Conservation (phyloP, 2,329 filamentous ascomycete genomes). For the Elsinoe arachidis region DNA sequence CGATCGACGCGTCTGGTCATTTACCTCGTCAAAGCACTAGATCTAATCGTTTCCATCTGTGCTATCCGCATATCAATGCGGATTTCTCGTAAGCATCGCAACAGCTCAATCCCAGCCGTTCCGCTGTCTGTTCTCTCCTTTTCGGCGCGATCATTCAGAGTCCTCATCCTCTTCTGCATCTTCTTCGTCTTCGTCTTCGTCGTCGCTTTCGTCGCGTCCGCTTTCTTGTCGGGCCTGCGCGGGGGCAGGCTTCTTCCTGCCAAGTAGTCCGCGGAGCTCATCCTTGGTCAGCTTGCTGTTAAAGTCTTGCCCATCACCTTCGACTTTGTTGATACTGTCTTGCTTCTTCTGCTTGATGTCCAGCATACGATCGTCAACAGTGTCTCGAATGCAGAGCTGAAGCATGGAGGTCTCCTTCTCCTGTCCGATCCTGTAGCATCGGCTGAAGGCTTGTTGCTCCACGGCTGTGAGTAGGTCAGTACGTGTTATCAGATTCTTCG, state of each 20-base stretch:
- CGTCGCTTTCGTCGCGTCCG: not conserved
- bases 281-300: not conserved
- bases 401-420: constrained; percentile 31
- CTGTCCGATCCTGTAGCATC: constrained; percentile 60
- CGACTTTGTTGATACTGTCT: not conserved
- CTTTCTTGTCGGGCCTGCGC: too few relatives aligned
- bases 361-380: not conserved
- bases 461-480: constrained; percentile 20
- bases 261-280: not conserved
- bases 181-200: too few relatives aligned
- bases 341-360: not conserved
- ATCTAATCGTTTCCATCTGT: too few relatives aligned
- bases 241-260: too few relatives aligned
- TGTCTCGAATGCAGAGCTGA: not conserved
- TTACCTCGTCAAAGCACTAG: too few relatives aligned
- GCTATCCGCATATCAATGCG: too few relatives aligned
- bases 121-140: too few relatives aligned
- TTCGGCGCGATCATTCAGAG: too few relatives aligned
- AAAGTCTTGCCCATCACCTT: not conserved
- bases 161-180: too few relatives aligned
- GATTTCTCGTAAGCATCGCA: too few relatives aligned
- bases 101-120: too few relatives aligned
- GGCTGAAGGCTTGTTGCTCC: constrained; percentile 40
- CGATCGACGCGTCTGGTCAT: too few relatives aligned
- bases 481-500: not conserved